Evolutionary conservation across 805 yeast genomes (phyloP).

Genomic region (Candida germanica): DNA sequence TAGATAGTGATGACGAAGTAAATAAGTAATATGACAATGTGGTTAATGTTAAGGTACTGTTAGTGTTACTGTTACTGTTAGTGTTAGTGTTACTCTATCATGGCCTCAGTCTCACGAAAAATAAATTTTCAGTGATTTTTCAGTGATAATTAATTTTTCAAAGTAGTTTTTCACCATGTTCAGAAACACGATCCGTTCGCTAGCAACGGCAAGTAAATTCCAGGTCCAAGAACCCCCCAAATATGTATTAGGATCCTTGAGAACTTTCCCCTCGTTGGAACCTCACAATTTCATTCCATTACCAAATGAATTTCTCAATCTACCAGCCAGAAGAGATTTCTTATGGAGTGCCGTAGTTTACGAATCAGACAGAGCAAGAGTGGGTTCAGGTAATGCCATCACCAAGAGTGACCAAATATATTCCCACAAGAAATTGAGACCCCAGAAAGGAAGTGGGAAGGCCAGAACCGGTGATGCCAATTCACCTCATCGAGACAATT

Average conservation of each 20-base stretch:
- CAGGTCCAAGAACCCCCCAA: constrained; percentile 51
- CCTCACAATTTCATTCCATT: constrained; percentile 78
- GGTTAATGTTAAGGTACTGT: neutral
- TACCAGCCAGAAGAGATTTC: constrained; percentile 83
- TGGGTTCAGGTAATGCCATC: constrained; percentile 83
- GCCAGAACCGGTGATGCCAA: constrained; percentile 97
- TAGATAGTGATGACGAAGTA: constrained; percentile 48
- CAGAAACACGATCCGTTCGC: constrained; percentile 24
- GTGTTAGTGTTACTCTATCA: no score
- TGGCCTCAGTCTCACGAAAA: no score
- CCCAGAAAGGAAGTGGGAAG: constrained; percentile 91
- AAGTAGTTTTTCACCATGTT: constrained; percentile 25
- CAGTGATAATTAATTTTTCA: no score
- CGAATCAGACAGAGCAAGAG: constrained; percentile 87
- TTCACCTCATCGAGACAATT: constrained; percentile 87
- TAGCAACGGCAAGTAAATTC: constrained; percentile 28
- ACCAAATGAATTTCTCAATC: constrained; percentile 63
- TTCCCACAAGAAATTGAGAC: constrained; percentile 75
- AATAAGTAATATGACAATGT: constrained; percentile 3
- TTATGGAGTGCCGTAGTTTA: constrained; percentile 92
- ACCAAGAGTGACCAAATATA: constrained; percentile 85
- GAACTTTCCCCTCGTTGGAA: constrained; percentile 87
- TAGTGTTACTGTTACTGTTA: no score
- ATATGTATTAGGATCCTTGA: constrained; percentile 71
- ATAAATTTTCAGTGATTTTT: no score